Percentiles rank a stretch among this genome's conserved stretches.
These are phyloP conservation scores for Aspergillus ibericus DNA, from an alignment of 2,329 filamentous ascomycete genomes.

Conservation along the genomic window DNA sequence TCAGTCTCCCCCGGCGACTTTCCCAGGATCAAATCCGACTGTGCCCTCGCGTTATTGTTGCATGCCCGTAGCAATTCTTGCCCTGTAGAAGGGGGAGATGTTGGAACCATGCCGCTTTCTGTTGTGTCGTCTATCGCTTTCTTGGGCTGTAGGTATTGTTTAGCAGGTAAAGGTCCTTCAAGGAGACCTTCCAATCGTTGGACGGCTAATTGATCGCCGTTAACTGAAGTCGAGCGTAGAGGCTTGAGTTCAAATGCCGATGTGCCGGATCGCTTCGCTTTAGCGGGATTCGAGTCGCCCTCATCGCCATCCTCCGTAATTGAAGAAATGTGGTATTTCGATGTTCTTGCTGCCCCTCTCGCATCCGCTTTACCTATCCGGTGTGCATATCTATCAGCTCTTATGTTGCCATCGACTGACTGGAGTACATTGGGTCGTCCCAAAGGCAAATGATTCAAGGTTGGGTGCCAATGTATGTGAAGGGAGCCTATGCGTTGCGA, in stretches of 20 bases:
- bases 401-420: slow-evolving; percentile 31
- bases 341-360: slow-evolving; percentile 34
- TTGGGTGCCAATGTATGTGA: not conserved
- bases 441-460: not conserved
- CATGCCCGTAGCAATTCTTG: not conserved
- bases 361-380: slow-evolving; percentile 32
- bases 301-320: slow-evolving; percentile 54
- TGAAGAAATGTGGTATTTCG: slow-evolving; percentile 40
- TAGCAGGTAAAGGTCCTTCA: slow-evolving; percentile 27
- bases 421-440: slow-evolving; percentile 23
- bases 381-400: slow-evolving; percentile 6
- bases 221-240: not conserved
- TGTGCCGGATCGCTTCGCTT: not conserved
- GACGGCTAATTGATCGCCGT: slow-evolving; percentile 10
- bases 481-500: not conserved
- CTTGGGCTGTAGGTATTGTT: slow-evolving; percentile 16
- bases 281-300: slow-evolving; percentile 4
- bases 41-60: not conserved
- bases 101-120: not conserved
- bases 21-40: not conserved
- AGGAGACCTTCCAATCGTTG: slow-evolving; percentile 36
- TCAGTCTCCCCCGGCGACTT: not conserved
- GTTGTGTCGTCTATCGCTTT: not conserved
- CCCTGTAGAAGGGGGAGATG: not conserved
- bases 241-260: not conserved